Evolutionary conservation across 2,329 filamentous ascomycete genomes (phyloP).

Genomic region (Sclerotiophoma versabilis): DNA sequence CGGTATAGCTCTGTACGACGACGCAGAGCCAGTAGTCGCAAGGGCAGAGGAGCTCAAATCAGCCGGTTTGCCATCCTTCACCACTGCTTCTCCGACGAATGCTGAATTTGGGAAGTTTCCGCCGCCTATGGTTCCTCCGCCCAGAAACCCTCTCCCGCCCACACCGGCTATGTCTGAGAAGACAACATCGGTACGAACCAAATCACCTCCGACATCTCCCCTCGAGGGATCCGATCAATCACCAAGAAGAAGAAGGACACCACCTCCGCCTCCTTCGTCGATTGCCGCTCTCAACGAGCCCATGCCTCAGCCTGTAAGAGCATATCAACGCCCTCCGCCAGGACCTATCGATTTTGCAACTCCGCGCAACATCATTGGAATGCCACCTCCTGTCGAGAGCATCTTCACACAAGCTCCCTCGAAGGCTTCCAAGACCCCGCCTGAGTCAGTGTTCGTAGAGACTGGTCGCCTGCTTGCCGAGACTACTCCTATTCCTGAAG

Average conservation of each 20-base stretch:
- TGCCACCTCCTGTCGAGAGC: slow-evolving; percentile 30
- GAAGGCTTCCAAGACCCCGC: slow-evolving; percentile 19
- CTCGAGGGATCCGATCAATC: slow-evolving; percentile 26
- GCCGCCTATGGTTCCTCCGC: slow-evolving; percentile 45
- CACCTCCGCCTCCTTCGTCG: slow-evolving; percentile 30
- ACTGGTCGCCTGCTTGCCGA: slow-evolving; percentile 14
- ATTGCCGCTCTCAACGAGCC: slow-evolving; percentile 24
- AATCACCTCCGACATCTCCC: slow-evolving; percentile 25
- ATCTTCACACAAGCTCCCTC: slow-evolving; percentile 26
- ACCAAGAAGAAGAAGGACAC: slow-evolving; percentile 20
- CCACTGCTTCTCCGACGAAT: slow-evolving; percentile 46
- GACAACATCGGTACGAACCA: slow-evolving; percentile 21
- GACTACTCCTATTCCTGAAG: slow-evolving; percentile 7
- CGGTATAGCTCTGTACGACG: slow-evolving; percentile 59
- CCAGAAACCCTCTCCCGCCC: slow-evolving; percentile 36
- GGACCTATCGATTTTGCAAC: slow-evolving; percentile 38
- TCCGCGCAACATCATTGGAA: slow-evolving; percentile 34
- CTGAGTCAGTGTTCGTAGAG: slow-evolving; percentile 10
- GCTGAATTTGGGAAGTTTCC: slow-evolving; percentile 49
- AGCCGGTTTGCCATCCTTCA: slow-evolving; percentile 49
- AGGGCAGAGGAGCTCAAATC: slow-evolving; percentile 46
- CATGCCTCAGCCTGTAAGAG: slow-evolving; percentile 17
- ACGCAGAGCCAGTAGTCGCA: slow-evolving; percentile 46
- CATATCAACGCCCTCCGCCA: slow-evolving; percentile 40
- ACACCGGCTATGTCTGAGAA: slow-evolving; percentile 29